Base-by-base conservation (phyloP, 305 asterid species). In the Andrographis paniculata region DNA sequence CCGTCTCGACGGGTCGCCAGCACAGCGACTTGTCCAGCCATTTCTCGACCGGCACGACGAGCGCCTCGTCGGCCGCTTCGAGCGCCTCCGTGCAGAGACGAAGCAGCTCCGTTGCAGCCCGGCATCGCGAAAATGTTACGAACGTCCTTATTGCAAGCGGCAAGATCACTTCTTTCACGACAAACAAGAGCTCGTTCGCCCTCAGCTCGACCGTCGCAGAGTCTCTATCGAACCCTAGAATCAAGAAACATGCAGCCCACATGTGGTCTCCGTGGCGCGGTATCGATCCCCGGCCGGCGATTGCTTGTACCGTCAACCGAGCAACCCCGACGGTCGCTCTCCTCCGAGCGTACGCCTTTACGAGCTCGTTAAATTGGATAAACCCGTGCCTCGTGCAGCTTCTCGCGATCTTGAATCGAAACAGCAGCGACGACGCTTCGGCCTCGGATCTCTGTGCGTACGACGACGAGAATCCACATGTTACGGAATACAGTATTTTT, bases 181-280 rank as follows among this genome's bases (percentile, higher is more conserved):
- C 77, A 45, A 61, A 68, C 58, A 91, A 42, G 5, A 91, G 52
- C 38, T 91, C 94, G 0, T 86, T 40, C 35, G 79, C 89, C 58
- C 74, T 80, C 37, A 91, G 84, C 68, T 91, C 94, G 1, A 86
- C 96, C 1, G 73, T 71, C 5, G 75, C 53, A 1, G 99, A 89
- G 49, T 91, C 94, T 35, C 70, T 77, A 35, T 93, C 87, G n/a
- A 83, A 85, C 35, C 95, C 89, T 17, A 83, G 87, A 16, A 86
- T 82, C 18, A 80, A 61, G 65, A 80, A 91, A 38, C 95, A 86
- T 1, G 94, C 93, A 0, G 99, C 94, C 99, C 96, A 91, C 51
- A 86, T 57, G 67, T 91, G 99, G 20, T 91, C 96, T 0, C 81
- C 56, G 69, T 70, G 72, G 8, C 63, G 76, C 20, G 61, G 40